Percentiles rank a stretch among this genome's conserved stretches.
phyloP scores from a whole-genome alignment of 495 filamentous ascomycete genomes.

The Podospora sp. region DNA sequence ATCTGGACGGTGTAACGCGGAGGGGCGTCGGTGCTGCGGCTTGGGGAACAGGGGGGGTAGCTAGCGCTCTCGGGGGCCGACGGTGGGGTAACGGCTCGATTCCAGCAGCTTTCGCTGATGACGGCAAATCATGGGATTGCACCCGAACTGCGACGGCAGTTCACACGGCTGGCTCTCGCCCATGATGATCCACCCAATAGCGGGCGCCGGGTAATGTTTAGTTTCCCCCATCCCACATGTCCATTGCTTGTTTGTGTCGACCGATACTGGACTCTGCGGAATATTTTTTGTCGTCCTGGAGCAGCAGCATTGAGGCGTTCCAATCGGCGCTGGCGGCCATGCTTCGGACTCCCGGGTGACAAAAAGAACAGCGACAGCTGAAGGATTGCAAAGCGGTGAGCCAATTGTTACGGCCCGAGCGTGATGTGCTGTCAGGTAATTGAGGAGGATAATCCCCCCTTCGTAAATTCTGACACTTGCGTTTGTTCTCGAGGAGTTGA shows the following conservation, averaged over 20 bases:
- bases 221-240: neutral
- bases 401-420: too few species aligned
- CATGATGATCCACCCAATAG: conserved; percentile 13
- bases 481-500: neutral
- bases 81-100: conserved; percentile 11
- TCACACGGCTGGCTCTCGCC: neutral
- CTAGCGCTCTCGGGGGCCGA: conserved; percentile 9
- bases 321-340: neutral
- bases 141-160: conserved; percentile 6
- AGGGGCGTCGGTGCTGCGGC: neutral
- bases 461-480: neutral
- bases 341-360: conserved; percentile 16
- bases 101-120: neutral
- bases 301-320: neutral
- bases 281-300: neutral
- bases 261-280: neutral
- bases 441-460: neutral
- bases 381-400: neutral
- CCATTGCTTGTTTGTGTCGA: too few species aligned
- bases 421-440: too few species aligned
- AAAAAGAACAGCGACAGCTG: neutral
- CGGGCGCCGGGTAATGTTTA: conserved; percentile 23
- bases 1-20: neutral
- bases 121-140: conserved; percentile 12
- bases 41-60: neutral